Evolutionary conservation across 176 grass and related monocot genomes (phyloP).

Genomic region (Hyparrhenia diplandra): DNA sequence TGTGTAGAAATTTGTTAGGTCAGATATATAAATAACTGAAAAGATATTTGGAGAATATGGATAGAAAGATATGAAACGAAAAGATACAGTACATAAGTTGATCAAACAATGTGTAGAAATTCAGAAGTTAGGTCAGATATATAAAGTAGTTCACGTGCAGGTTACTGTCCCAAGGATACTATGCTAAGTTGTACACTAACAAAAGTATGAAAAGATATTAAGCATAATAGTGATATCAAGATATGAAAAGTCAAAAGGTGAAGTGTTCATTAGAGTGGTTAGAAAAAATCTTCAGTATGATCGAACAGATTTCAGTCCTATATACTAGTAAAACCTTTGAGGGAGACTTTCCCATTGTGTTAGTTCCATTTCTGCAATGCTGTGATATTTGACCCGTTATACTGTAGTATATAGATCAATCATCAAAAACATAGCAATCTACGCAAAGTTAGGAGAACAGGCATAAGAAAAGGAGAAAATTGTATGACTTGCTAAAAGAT

Average conservation of each 20-base stretch:
- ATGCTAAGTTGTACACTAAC: not conserved
- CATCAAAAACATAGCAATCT: not conserved
- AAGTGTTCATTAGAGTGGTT: not conserved
- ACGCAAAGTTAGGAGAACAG: not conserved
- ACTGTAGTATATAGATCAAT: too few species aligned
- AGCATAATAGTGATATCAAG: not conserved
- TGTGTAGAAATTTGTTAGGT: too few species aligned
- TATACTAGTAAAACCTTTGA: not conserved
- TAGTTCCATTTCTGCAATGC: not conserved
- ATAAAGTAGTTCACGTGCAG: not conserved
- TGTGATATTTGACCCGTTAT: not conserved
- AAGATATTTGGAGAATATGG: not conserved
- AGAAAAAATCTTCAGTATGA: not conserved
- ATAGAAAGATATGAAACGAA: not conserved
- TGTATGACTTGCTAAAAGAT: not conserved
- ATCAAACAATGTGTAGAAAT: not conserved
- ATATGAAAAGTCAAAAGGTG: not conserved
- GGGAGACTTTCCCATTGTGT: not conserved
- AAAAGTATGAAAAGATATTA: not conserved
- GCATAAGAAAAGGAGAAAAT: not conserved
- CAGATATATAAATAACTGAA: too few species aligned
- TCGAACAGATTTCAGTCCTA: not conserved
- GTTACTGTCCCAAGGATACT: not conserved
- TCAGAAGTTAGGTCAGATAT: not conserved
- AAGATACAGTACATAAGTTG: not conserved